A percentile compares a stretch with the other conserved stretches of the same genome.
These are phyloP conservation scores for Euphorbia celastroides DNA, from an alignment of 441 rosid genomes.

Conservation along the genomic window DNA sequence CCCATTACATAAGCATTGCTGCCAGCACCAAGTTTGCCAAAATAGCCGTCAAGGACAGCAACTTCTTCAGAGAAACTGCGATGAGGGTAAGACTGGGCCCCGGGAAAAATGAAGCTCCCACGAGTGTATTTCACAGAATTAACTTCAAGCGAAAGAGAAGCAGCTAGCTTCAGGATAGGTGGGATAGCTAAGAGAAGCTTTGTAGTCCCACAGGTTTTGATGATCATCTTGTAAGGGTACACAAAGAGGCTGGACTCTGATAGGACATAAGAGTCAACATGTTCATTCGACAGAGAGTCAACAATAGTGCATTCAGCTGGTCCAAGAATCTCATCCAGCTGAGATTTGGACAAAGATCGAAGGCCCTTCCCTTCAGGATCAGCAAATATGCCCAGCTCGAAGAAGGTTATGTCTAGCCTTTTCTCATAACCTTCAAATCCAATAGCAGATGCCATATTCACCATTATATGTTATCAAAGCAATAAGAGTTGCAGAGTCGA, in stretches of 20 bases:
- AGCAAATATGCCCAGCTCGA: constrained; percentile 45
- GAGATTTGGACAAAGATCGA: constrained; percentile 43
- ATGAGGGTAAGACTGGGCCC: constrained; percentile 69
- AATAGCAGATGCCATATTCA: constrained; percentile 49
- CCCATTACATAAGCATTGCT: constrained; percentile 68
- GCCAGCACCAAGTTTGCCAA: constrained; percentile 48
- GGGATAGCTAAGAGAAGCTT: constrained; percentile 65
- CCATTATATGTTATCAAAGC: constrained; percentile 10
- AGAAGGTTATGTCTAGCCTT: constrained; percentile 71
- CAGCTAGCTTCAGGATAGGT: constrained; percentile 49
- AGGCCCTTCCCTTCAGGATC: constrained; percentile 76
- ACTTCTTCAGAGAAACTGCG: constrained; percentile 76
- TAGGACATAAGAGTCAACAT: constrained; percentile 70
- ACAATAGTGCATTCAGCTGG: constrained; percentile 83
- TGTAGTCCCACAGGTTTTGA: constrained; percentile 90
- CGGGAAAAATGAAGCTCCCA: constrained; percentile 67
- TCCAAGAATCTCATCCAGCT: constrained; percentile 60
- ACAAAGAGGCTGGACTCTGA: constrained; percentile 88
- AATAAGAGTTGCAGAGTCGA: constrained; percentile 14
- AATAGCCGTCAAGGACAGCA: constrained; percentile 50
- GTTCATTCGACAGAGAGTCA: constrained; percentile 51
- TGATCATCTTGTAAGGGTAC: constrained; percentile 70
- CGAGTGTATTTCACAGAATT: constrained; percentile 64
- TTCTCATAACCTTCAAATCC: constrained; percentile 92
- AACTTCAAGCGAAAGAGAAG: constrained; percentile 41